These are phyloP conservation scores for Pseudocercospora fuligena DNA, from an alignment of 2,329 filamentous ascomycete species.

Conservation along the genomic window DNA sequence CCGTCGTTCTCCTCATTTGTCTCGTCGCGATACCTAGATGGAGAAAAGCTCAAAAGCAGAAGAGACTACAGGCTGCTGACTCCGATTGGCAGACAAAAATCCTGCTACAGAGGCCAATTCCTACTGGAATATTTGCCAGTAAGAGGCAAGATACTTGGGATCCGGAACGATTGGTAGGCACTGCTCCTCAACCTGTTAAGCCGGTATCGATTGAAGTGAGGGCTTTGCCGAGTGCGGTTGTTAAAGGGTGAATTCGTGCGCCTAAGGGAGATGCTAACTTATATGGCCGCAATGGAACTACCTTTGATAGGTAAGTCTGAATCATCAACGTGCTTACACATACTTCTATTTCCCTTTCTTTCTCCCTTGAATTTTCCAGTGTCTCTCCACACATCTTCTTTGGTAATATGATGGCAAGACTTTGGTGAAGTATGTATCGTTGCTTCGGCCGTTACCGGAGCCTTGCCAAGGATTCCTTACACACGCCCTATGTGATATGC, in stretches of 20 bases:
- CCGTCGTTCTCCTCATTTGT: not conserved
- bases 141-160: not conserved
- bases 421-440: no score
- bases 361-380: no score
- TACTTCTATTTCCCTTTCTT: no score
- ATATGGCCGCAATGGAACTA: no score
- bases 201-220: conserved; percentile 11
- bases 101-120: not conserved
- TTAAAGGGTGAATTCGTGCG: not conserved
- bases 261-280: no score
- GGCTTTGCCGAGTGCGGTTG: not conserved
- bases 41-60: not conserved
- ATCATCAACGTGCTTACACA: no score
- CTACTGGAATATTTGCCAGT: not conserved
- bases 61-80: not conserved
- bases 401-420: no score
- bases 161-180: not conserved
- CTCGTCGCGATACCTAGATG: not conserved
- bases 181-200: conserved; percentile 19
- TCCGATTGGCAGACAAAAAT: not conserved
- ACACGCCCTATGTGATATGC: no score
- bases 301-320: no score
- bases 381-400: no score
- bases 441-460: no score
- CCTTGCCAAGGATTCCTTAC: no score